A percentile compares a stretch with the other conserved stretches of the same genome.
Conservation (phyloP, 768 basidiomycete genomes). For the Amanita rimosa region DNA sequence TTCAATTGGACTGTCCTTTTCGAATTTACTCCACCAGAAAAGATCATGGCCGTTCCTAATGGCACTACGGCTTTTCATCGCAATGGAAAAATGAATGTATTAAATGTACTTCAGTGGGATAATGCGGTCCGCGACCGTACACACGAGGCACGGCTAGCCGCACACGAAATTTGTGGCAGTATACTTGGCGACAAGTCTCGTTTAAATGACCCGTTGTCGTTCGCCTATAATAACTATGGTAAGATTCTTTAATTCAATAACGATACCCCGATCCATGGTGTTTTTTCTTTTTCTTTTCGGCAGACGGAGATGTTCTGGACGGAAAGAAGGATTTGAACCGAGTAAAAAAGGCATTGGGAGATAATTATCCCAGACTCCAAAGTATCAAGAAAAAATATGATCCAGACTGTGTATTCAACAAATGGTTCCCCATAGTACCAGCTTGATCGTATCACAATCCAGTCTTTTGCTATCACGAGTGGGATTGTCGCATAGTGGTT, state of each 20-base stretch:
- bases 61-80: constrained; percentile 30
- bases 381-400: constrained; percentile 31
- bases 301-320: neutral
- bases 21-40: constrained; percentile 30
- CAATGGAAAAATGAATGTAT: constrained; percentile 20
- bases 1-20: constrained; percentile 17
- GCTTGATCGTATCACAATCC: constrained; percentile 3
- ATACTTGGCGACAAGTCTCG: constrained; percentile 18
- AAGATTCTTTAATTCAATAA: neutral
- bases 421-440: constrained; percentile 34
- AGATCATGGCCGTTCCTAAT: constrained; percentile 22
- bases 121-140: constrained; percentile 16
- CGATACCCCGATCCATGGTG: neutral
- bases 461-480: too few relatives aligned
- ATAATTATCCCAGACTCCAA: constrained; percentile 29
- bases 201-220: constrained; percentile 15
- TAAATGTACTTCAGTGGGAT: constrained; percentile 24
- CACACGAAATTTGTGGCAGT: constrained; percentile 19
- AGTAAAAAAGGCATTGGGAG: constrained; percentile 22
- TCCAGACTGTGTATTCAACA: constrained; percentile 31
- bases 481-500: too few relatives aligned
- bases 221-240: constrained; percentile 41
- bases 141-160: constrained; percentile 17
- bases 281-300: too few relatives aligned
- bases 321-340: constrained; percentile 11